Percentiles rank a stretch among this genome's conserved stretches.
Evolutionary conservation across 2,329 filamentous ascomycete genomes (phyloP).

Genomic region (Biscogniauxia sp.): DNA sequence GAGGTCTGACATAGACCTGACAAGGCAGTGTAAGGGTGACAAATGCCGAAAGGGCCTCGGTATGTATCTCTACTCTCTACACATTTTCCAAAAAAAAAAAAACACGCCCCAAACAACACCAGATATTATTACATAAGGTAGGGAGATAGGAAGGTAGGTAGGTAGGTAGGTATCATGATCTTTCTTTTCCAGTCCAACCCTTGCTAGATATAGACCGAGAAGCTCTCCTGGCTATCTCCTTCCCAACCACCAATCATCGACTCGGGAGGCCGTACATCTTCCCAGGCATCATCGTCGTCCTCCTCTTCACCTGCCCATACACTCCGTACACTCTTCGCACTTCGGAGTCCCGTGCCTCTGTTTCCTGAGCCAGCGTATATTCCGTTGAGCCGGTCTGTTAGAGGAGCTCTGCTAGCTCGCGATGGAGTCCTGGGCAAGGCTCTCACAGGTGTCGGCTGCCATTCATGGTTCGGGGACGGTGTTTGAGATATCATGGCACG

Average conservation of each 20-base stretch:
- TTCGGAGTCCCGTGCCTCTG: constrained; percentile 12
- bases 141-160: constrained; percentile 4
- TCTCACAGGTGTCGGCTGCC: constrained; percentile 10
- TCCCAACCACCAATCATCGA: constrained; percentile 28
- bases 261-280: constrained; percentile 28
- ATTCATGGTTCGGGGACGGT: constrained; percentile 17
- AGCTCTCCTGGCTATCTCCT: constrained; percentile 26
- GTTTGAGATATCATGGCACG: constrained; percentile 18
- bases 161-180: constrained; percentile 11
- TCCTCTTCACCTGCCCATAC: constrained; percentile 18
- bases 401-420: constrained; percentile 11
- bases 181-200: constrained; percentile 2
- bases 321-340: constrained; percentile 23
- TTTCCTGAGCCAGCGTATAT: constrained; percentile 5
- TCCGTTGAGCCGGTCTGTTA: constrained; percentile 17
- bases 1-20: no score
- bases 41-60: no score
- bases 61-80: background rate
- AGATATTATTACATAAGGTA: constrained; percentile 7
- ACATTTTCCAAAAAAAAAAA: background rate
- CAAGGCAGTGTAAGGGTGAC: background rate
- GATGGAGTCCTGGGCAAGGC: constrained; percentile 25
- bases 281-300: constrained; percentile 30
- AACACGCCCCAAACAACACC: background rate
- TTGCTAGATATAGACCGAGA: constrained; percentile 30